Evolutionary conservation across 495 filamentous ascomycete genomes (phyloP).

Genomic region (Aspergillus ellipticus): DNA sequence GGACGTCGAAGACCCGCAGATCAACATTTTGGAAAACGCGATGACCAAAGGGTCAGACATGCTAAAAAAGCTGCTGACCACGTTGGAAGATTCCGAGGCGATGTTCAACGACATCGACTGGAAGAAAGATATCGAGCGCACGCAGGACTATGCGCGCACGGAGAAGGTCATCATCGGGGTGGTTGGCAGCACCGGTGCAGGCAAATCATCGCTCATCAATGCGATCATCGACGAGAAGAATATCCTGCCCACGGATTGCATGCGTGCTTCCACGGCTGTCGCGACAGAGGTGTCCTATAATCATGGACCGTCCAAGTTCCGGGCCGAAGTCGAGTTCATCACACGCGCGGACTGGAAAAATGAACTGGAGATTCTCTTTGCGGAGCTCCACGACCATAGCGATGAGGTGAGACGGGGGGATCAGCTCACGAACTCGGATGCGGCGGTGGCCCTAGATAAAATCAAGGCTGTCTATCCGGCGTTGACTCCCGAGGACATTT

Average conservation of each 20-base stretch:
- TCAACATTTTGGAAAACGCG: not conserved
- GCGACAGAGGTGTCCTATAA: conserved; percentile 66
- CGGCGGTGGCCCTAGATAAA: conserved; percentile 59
- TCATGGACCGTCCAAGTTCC: conserved; percentile 47
- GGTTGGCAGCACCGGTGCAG: conserved; percentile 55
- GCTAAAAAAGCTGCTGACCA: not conserved
- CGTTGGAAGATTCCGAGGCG: not conserved
- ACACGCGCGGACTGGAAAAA: conserved; percentile 42
- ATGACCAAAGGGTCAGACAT: not conserved
- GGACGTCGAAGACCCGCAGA: not conserved
- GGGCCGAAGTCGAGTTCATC: conserved; percentile 65
- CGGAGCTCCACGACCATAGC: conserved; percentile 49
- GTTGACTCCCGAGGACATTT: conserved; percentile 47
- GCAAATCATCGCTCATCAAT: conserved; percentile 60
- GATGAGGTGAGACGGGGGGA: conserved; percentile 43
- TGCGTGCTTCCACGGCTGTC: conserved; percentile 64
- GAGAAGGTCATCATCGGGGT: conserved; percentile 51
- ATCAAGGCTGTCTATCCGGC: conserved; percentile 62
- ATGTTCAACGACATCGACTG: conserved; percentile 1
- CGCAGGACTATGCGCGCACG: conserved; percentile 19
- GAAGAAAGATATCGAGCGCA: not conserved
- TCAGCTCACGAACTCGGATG: conserved; percentile 45
- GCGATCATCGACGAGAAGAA: conserved; percentile 54
- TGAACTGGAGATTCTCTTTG: conserved; percentile 50
- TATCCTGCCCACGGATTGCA: conserved; percentile 52